Evolutionary conservation across 495 filamentous ascomycete species (phyloP).

Genomic region (Hapsidospora chrysogenum): DNA sequence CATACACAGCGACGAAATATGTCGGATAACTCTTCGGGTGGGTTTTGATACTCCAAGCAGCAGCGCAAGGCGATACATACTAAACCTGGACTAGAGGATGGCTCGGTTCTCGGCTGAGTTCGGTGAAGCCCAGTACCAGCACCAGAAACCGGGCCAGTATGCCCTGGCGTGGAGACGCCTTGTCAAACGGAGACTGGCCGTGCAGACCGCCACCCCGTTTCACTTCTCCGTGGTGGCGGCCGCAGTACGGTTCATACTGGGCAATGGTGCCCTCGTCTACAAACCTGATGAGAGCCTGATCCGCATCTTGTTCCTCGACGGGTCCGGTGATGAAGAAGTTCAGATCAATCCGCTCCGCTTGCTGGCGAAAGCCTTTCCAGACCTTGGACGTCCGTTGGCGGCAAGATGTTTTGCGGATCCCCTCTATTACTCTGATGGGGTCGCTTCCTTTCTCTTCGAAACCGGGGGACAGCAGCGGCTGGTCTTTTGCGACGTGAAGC

Average conservation of each 20-base stretch:
- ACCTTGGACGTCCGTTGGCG: constrained; percentile 12
- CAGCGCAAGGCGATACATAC: too few relatives aligned
- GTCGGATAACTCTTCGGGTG: too few relatives aligned
- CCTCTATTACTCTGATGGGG: constrained; percentile 42
- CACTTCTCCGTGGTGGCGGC: constrained; percentile 40
- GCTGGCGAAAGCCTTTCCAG: constrained; percentile 11
- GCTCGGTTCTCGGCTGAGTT: too few relatives aligned
- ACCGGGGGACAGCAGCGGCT: constrained; percentile 30
- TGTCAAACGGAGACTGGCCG: constrained; percentile 42
- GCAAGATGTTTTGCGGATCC: too few relatives aligned
- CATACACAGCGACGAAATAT: too few relatives aligned
- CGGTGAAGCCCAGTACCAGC: too few relatives aligned
- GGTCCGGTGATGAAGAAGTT: constrained; percentile 30
- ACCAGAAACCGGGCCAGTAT: constrained; percentile 21
- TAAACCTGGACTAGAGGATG: too few relatives aligned
- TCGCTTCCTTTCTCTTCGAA: constrained; percentile 37
- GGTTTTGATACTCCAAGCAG: too few relatives aligned
- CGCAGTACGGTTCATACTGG: constrained; percentile 44
- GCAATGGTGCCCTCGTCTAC: constrained; percentile 47
- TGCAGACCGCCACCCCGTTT: constrained; percentile 46
- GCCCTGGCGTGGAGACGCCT: constrained; percentile 39
- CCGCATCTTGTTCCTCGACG: constrained; percentile 47
- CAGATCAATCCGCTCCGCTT: constrained; percentile 39
- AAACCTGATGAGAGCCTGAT: constrained; percentile 33
- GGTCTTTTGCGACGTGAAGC: constrained; percentile 38